Percentiles rank a stretch among this genome's conserved stretches.
phyloP scores from a whole-genome alignment of 805 yeast genomes.

The Suhomyces vadensis region DNA sequence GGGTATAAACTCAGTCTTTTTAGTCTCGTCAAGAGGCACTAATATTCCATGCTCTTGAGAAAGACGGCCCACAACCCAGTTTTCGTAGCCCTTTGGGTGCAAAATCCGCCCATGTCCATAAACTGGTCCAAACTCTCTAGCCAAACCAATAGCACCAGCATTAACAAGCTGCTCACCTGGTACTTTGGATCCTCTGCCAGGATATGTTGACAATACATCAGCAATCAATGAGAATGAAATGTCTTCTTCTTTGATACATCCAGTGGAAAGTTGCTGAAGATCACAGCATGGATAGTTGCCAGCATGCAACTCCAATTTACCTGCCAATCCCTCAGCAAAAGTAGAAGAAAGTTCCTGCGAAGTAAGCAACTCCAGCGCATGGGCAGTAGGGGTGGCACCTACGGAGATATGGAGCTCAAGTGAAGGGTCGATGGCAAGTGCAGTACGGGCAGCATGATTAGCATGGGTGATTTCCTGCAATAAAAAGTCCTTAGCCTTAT shows the following conservation, averaged over 20 bases:
- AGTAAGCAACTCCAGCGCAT: constrained; percentile 45
- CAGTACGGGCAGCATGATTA: constrained; percentile 50
- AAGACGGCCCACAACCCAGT: constrained; percentile 67
- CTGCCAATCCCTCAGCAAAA: constrained; percentile 27
- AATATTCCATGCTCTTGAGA: constrained; percentile 83
- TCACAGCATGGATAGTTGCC: constrained; percentile 78
- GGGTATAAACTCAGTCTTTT: constrained; percentile 43
- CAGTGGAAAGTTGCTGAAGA: constrained; percentile 74
- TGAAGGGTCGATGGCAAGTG: constrained; percentile 34
- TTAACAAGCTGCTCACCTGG: constrained; percentile 67
- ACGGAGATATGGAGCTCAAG: constrained; percentile 57
- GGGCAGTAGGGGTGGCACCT: constrained; percentile 84
- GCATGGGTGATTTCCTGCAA: constrained; percentile 60
- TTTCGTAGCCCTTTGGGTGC: constrained; percentile 42
- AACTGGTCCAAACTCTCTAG: constrained; percentile 61
- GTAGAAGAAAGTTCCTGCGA: constrained; percentile 19
- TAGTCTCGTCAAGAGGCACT: constrained; percentile 39
- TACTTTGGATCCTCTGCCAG: constrained; percentile 48
- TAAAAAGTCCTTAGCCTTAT: constrained; percentile 49
- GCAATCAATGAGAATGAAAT: constrained; percentile 20
- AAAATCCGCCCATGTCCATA: constrained; percentile 61
- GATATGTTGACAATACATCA: constrained; percentile 50
- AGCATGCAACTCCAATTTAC: constrained; percentile 70
- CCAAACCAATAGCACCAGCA: constrained; percentile 71
- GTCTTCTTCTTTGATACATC: constrained; percentile 33